A percentile compares a stretch with the other conserved stretches of the same genome.
phyloP scores from a whole-genome alignment of 2,329 filamentous ascomycete species.

The Penicillium corylophilum region DNA sequence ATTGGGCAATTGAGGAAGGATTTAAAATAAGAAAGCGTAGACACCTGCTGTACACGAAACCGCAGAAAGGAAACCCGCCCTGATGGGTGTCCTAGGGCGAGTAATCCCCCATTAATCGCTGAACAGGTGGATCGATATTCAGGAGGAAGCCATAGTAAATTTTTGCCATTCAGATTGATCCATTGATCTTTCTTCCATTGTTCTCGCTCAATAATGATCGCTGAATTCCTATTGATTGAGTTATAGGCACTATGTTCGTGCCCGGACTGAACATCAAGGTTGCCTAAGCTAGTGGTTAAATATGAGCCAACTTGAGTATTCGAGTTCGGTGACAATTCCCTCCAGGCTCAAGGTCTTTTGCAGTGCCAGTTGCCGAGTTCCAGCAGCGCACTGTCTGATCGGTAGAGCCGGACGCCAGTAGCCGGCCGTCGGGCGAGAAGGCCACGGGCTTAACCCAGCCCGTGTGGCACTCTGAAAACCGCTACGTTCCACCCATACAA shows the following conservation, averaged over 20 bases:
- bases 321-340: not conserved
- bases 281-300: not conserved
- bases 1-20: not conserved
- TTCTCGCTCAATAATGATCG: not conserved
- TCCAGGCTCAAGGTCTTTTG: not conserved
- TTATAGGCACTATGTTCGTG: not conserved
- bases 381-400: not conserved
- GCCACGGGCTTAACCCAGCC: not conserved
- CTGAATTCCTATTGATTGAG: not conserved
- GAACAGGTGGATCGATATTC: slow-evolving; percentile 14
- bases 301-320: not conserved
- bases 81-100: slow-evolving; percentile 15
- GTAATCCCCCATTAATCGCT: slow-evolving; percentile 1
- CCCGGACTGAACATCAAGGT: not conserved
- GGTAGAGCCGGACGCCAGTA: slow-evolving; percentile 1
- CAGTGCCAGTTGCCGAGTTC: too few relatives aligned
- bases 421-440: slow-evolving; percentile 5
- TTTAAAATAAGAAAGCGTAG: not conserved
- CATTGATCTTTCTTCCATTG: slow-evolving; percentile 2
- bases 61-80: slow-evolving; percentile 13
- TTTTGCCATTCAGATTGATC: slow-evolving; percentile 9
- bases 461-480: too few relatives aligned
- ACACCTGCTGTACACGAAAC: slow-evolving; percentile 1
- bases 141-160: slow-evolving; percentile 17
- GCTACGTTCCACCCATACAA: too few relatives aligned